These are phyloP conservation scores for Dothideomycetes sp. DNA, from an alignment of 2,329 filamentous ascomycete genomes.

Conservation along the genomic window DNA sequence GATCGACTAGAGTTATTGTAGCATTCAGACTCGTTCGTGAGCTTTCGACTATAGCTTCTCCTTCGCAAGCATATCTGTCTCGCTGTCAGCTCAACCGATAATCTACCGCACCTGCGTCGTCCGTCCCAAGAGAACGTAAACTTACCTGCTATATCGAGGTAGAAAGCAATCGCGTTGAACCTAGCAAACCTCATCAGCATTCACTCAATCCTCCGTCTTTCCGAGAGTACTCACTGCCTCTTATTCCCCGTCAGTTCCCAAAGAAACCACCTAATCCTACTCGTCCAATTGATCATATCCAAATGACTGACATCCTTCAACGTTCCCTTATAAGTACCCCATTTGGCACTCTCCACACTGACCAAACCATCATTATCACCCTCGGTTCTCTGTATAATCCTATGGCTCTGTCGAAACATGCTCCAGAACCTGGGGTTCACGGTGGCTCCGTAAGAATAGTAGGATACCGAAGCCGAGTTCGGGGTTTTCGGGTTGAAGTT, in stretches of 20 bases:
- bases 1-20: too few relatives aligned
- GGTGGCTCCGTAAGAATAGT: slow-evolving; percentile 55
- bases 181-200: slow-evolving; percentile 26
- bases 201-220: not conserved
- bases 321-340: slow-evolving; percentile 56
- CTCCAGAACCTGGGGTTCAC: slow-evolving; percentile 48
- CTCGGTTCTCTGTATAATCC: slow-evolving; percentile 45
- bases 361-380: slow-evolving; percentile 56
- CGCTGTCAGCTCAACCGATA: not conserved
- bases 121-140: too few relatives aligned
- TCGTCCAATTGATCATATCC: slow-evolving; percentile 59
- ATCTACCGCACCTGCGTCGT: not conserved
- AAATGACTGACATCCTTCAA: slow-evolving; percentile 55
- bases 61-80: slow-evolving; percentile 32
- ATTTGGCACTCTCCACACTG: slow-evolving; percentile 51
- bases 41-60: slow-evolving; percentile 23
- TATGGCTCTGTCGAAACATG: slow-evolving; percentile 48
- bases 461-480: slow-evolving; percentile 45
- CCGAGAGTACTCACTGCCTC: slow-evolving; percentile 36
- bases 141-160: slow-evolving; percentile 56
- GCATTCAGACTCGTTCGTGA: not conserved
- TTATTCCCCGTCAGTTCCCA: slow-evolving; percentile 48
- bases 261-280: slow-evolving; percentile 49
- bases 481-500: slow-evolving; percentile 52
- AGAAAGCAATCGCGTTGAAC: slow-evolving; percentile 56